phyloP scores from a whole-genome alignment of 805 yeast genomes.

The Wickerhamiella slavikovae region DNA sequence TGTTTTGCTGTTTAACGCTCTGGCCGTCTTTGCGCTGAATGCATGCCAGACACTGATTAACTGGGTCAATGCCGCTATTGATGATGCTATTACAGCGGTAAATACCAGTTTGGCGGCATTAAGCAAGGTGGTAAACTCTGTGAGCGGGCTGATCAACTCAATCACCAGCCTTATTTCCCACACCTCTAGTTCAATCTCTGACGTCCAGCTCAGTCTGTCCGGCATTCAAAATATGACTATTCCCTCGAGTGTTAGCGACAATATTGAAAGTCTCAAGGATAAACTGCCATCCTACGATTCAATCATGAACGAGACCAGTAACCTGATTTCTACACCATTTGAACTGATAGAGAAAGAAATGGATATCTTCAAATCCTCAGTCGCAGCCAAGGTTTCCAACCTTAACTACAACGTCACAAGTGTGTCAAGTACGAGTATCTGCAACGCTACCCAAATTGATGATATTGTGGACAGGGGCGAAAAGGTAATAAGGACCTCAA shows the following conservation, averaged over 20 bases:
- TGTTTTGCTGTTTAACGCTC: conserved; percentile 51
- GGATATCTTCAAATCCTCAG: neutral
- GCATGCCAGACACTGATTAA: conserved; percentile 43
- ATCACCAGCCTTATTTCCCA: conserved; percentile 37
- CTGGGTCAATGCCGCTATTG: conserved; percentile 41
- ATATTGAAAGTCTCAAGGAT: conserved; percentile 29
- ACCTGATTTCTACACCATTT: conserved; percentile 40
- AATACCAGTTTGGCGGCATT: conserved; percentile 47
- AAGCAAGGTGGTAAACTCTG: conserved; percentile 33
- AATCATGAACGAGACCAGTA: conserved; percentile 37
- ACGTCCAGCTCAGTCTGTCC: conserved; percentile 37
- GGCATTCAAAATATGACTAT: conserved; percentile 39
- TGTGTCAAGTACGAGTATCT: too few species aligned
- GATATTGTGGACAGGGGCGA: too few species aligned
- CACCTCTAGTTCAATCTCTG: conserved; percentile 22
- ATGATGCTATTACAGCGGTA: conserved; percentile 33
- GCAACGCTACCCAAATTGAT: too few species aligned
- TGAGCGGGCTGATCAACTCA: conserved; percentile 29
- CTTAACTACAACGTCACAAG: too few species aligned
- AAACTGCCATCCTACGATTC: conserved; percentile 45
- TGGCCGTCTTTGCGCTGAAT: conserved; percentile 51
- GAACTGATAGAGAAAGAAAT: conserved; percentile 24
- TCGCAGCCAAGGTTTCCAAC: too few species aligned
- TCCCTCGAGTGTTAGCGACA: conserved; percentile 39
- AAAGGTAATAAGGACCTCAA: too few species aligned